Evolutionary conservation across 768 basidiomycete species (phyloP).

Genomic region (Podaxis sp.): DNA sequence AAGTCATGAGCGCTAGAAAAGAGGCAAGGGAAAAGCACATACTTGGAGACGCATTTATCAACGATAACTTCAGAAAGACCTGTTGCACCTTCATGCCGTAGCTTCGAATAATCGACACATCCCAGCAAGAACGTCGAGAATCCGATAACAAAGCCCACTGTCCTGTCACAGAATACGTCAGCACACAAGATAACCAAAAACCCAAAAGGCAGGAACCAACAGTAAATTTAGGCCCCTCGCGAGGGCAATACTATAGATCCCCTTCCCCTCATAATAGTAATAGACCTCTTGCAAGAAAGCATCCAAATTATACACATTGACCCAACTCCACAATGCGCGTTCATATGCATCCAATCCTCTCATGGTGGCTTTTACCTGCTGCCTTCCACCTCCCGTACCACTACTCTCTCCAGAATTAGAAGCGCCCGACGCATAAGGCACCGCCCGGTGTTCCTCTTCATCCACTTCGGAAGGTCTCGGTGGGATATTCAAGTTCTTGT

Average conservation of each 20-base stretch:
- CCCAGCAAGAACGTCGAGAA: constrained; percentile 96
- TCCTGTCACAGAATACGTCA: constrained; percentile 49
- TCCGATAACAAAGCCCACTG: constrained; percentile 95
- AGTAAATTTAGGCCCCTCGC: constrained; percentile 89
- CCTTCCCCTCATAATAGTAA: constrained; percentile 94
- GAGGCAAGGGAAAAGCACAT: constrained; percentile 20
- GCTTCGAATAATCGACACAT: constrained; percentile 87
- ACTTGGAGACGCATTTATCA: constrained; percentile 81
- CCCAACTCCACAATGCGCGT: constrained; percentile 97
- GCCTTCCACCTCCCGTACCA: constrained; percentile 26
- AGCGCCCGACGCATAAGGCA: constrained; percentile 12
- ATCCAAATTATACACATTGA: constrained; percentile 97
- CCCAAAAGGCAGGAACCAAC: constrained; percentile 47
- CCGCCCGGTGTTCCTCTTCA: constrained; percentile 27
- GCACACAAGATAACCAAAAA: constrained; percentile 11
- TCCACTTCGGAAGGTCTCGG: constrained; percentile 65
- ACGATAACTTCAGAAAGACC: constrained; percentile 81
- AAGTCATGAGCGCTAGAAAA: neutral
- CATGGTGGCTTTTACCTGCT: constrained; percentile 41
- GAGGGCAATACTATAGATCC: constrained; percentile 92
- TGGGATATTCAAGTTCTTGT: constrained; percentile 36
- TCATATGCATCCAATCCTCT: constrained; percentile 81
- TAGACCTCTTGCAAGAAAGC: constrained; percentile 95
- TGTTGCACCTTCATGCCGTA: constrained; percentile 62
- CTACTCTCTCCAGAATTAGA: constrained; percentile 19